phyloP scores from a whole-genome alignment of 352 stramenopile genomes.

The Pythium folliculosum region DNA sequence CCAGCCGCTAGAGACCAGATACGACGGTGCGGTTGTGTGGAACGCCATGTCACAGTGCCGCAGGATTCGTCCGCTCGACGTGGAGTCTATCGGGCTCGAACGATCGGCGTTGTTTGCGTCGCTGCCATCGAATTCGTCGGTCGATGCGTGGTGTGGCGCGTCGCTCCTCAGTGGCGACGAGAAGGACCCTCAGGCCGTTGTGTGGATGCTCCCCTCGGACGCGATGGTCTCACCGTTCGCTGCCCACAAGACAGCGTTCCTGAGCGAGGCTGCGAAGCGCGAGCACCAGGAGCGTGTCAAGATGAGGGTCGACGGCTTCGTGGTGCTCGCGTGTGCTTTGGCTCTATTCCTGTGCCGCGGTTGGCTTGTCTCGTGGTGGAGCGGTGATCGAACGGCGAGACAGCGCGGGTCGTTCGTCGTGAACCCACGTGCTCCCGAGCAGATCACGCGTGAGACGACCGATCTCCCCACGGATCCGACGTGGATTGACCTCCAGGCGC shows the following conservation, averaged over 20 bases:
- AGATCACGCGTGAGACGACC: not conserved
- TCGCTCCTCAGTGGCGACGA: not conserved
- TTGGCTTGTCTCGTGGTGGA: not conserved
- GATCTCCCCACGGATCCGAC: not conserved
- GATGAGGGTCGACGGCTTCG: not conserved
- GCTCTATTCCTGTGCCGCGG: not conserved
- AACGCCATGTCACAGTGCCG: not conserved
- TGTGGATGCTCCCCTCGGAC: not conserved
- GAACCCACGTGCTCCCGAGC: not conserved
- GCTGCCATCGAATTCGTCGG: not conserved
- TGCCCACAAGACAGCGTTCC: not conserved
- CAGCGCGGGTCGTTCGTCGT: not conserved
- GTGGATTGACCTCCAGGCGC: not conserved
- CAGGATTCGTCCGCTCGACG: not conserved
- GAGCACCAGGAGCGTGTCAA: not conserved
- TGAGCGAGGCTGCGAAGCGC: not conserved
- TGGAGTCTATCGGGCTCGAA: not conserved
- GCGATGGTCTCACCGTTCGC: not conserved
- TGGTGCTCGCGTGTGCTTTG: not conserved
- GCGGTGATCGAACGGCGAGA: not conserved
- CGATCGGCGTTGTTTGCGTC: not conserved
- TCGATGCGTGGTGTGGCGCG: not conserved
- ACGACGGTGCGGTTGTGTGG: not conserved
- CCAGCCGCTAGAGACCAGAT: not conserved
- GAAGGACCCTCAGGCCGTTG: not conserved